phyloP scores from a whole-genome alignment of 2,329 filamentous ascomycete species.

The Venturia aucupariae region DNA sequence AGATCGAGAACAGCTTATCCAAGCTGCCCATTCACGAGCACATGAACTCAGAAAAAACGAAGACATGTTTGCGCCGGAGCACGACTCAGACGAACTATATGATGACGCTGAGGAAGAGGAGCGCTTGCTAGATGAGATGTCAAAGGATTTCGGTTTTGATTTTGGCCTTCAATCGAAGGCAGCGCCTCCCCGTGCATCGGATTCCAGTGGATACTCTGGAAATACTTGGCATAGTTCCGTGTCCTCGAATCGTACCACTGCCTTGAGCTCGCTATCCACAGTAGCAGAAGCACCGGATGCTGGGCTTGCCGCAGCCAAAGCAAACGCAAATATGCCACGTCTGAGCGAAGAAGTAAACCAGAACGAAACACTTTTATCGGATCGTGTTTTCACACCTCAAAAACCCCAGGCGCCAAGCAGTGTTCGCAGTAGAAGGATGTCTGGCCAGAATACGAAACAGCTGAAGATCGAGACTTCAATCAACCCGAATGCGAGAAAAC shows the following conservation, averaged over 20 bases:
- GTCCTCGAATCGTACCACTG: slow-evolving; percentile 61
- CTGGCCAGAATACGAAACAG: slow-evolving; percentile 69
- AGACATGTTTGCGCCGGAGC: neutral
- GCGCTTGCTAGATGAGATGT: slow-evolving; percentile 70
- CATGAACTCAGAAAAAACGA: slow-evolving; percentile 4
- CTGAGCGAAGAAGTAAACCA: slow-evolving; percentile 12
- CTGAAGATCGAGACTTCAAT: slow-evolving; percentile 75
- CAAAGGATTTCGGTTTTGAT: slow-evolving; percentile 72
- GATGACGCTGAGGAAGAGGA: slow-evolving; percentile 40
- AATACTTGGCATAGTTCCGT: slow-evolving; percentile 74
- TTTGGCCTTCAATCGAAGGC: slow-evolving; percentile 61
- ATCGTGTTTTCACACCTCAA: neutral
- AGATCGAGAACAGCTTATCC: slow-evolving; percentile 9
- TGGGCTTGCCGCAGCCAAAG: neutral
- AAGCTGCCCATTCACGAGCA: slow-evolving; percentile 16
- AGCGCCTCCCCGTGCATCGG: slow-evolving; percentile 61
- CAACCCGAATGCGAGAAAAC: slow-evolving; percentile 24
- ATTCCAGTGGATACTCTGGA: slow-evolving; percentile 69
- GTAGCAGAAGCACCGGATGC: slow-evolving; percentile 49
- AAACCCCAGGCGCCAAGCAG: slow-evolving; percentile 22
- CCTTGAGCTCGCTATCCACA: slow-evolving; percentile 59
- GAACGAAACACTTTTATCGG: slow-evolving; percentile 5
- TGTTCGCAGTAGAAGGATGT: slow-evolving; percentile 69
- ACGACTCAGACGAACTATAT: slow-evolving; percentile 20
- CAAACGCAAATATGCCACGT: slow-evolving; percentile 2